phyloP scores from a whole-genome alignment of 2,329 filamentous ascomycete genomes.

The Epichloe coenophiala region DNA sequence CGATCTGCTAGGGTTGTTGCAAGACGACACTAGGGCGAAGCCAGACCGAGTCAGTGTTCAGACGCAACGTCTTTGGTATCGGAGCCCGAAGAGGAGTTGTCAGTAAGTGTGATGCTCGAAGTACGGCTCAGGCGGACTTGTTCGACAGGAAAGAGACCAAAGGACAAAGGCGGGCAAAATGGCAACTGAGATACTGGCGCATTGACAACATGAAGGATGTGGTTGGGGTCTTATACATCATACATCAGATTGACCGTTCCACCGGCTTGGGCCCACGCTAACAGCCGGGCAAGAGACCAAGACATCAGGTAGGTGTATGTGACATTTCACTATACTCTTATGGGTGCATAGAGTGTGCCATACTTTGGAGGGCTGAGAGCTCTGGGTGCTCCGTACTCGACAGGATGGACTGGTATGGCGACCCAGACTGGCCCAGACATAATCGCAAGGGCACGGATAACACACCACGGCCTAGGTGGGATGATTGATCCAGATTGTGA shows the following conservation, averaged over 20 bases:
- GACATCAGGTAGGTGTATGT: conserved; percentile 1
- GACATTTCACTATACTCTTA: background rate
- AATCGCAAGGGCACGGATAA: conserved; percentile 3
- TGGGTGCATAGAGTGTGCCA: background rate
- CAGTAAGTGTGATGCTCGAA: background rate
- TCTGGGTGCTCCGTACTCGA: conserved; percentile 1
- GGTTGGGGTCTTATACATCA: conserved; percentile 8
- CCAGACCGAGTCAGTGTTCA: conserved; percentile 9
- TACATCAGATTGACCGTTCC: conserved; percentile 1
- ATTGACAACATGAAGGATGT: background rate
- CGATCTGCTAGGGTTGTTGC: conserved; percentile 17
- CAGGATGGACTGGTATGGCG: background rate
- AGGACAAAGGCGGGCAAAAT: background rate
- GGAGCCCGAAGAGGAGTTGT: background rate
- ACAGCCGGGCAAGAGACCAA: background rate
- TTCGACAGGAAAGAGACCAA: background rate
- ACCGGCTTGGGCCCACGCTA: conserved; percentile 4
- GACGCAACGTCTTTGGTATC: conserved; percentile 1
- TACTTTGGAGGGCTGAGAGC: background rate
- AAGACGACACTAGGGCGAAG: conserved; percentile 26
- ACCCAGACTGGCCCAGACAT: background rate
- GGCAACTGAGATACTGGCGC: background rate
- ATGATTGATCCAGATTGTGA: conserved; percentile 4
- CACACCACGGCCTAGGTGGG: conserved; percentile 2
- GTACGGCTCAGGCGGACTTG: background rate